Percentiles rank a stretch among this genome's conserved stretches.
phyloP scores from a whole-genome alignment of 768 basidiomycete species.

The Xerocomellus dryophilus region DNA sequence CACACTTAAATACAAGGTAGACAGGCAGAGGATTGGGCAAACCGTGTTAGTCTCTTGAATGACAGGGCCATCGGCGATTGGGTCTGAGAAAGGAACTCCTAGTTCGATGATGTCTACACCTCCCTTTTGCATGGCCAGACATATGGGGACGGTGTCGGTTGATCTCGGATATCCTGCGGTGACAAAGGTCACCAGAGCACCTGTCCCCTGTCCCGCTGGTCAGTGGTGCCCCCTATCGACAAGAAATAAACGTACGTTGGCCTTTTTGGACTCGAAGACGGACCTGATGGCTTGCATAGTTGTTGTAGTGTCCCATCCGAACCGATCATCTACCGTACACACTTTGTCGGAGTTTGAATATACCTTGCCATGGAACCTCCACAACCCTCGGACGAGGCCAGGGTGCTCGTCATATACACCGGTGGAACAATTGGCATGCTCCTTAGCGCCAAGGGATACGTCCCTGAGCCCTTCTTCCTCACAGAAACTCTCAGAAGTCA shows the following conservation, averaged over 20 bases:
- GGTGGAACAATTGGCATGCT: constrained; percentile 92
- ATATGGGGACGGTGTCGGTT: constrained; percentile 77
- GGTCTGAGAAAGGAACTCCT: constrained; percentile 79
- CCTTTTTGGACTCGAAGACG: constrained; percentile 28
- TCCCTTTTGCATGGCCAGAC: constrained; percentile 91
- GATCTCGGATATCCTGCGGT: constrained; percentile 88
- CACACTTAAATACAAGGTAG: not conserved
- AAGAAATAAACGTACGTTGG: constrained; percentile 8
- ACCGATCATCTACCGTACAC: too few species aligned
- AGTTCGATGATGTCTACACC: constrained; percentile 95
- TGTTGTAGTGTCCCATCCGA: not conserved
- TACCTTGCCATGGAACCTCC: constrained; percentile 44
- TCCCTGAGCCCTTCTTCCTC: constrained; percentile 84
- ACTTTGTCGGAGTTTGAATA: constrained; percentile 6
- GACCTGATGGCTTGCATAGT: constrained; percentile 29
- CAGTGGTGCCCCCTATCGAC: not conserved
- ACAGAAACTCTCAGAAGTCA: constrained; percentile 81
- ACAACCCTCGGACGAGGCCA: constrained; percentile 61
- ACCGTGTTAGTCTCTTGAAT: constrained; percentile 94
- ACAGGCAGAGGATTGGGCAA: not conserved
- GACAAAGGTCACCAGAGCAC: constrained; percentile 82
- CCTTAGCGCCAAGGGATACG: constrained; percentile 69
- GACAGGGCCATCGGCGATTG: constrained; percentile 90
- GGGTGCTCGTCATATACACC: constrained; percentile 86
- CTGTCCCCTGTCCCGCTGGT: constrained; percentile 31